A percentile compares a stretch with the other conserved stretches of the same genome.
Conservation (phyloP, 148 eudicot species). For the Silene latifolia region DNA sequence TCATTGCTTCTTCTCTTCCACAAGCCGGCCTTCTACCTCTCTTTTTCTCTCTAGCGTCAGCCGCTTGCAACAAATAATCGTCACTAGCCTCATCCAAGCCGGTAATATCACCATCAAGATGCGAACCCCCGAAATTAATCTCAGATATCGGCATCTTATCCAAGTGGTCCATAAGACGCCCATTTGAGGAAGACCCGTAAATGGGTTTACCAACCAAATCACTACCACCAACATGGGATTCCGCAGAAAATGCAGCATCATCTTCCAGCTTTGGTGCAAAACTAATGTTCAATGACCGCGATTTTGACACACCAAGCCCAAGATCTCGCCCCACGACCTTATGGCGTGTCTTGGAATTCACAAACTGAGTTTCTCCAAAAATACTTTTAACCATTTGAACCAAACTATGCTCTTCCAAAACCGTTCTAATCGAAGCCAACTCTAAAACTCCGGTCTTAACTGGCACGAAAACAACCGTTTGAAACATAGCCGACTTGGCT, state of each 20-base stretch:
- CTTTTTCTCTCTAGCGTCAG: constrained; percentile 69
- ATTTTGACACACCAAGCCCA: constrained; percentile 50
- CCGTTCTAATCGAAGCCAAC: constrained; percentile 61
- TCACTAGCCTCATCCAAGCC: constrained; percentile 43
- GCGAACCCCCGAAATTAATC: constrained; percentile 39
- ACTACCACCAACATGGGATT: constrained; percentile 41
- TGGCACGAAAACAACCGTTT: constrained; percentile 77
- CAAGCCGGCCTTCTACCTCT: constrained; percentile 86
- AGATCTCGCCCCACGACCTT: constrained; percentile 81
- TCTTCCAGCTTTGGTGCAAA: constrained; percentile 81
- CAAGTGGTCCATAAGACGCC: constrained; percentile 44
- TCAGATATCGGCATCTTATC: constrained; percentile 51
- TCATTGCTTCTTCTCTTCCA: constrained; percentile 87
- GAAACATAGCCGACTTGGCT: constrained; percentile 51
- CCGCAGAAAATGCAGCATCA: constrained; percentile 46
- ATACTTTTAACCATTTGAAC: constrained; percentile 53
- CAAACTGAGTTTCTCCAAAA: constrained; percentile 44
- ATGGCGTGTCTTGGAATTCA: constrained; percentile 46
- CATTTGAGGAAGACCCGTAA: constrained; percentile 73
- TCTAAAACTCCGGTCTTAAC: constrained; percentile 79
- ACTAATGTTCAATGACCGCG: constrained; percentile 68
- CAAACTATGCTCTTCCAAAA: constrained; percentile 61
- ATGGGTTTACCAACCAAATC: constrained; percentile 36
- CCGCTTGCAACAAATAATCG: constrained; percentile 38
- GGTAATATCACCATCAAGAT: constrained; percentile 27